Evolutionary conservation across 345 rosid genomes (phyloP).

Genomic region (Gossypium arboreum): DNA sequence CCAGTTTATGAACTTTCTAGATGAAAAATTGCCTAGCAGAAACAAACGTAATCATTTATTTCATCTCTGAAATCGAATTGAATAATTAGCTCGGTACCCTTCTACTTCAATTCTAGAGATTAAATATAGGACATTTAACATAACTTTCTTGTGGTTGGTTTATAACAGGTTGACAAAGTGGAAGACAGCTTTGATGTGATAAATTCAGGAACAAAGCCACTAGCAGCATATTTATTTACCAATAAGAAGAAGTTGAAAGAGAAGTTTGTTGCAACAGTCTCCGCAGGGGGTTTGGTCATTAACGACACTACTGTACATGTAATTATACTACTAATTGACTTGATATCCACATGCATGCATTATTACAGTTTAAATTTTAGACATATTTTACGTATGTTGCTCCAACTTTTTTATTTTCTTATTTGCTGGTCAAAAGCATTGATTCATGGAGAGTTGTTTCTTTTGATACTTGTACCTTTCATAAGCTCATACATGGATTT

Average conservation of each 20-base stretch:
- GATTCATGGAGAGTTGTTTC: background rate
- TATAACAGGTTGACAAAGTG: conserved; percentile 61
- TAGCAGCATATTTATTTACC: conserved; percentile 88
- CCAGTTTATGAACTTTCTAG: conserved; percentile 7
- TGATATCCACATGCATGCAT: conserved; percentile 3
- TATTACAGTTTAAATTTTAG: background rate
- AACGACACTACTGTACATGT: conserved; percentile 91
- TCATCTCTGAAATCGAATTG: background rate
- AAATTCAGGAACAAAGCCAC: conserved; percentile 76
- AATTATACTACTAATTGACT: conserved; percentile 20
- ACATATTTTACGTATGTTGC: background rate
- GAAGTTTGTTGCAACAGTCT: conserved; percentile 60
- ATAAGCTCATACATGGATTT: background rate
- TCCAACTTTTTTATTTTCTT: background rate
- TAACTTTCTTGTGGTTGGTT: conserved; percentile 12
- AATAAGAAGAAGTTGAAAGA: conserved; percentile 65
- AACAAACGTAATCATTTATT: background rate
- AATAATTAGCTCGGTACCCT: background rate
- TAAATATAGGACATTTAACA: background rate
- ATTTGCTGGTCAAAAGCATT: no score
- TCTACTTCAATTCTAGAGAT: background rate
- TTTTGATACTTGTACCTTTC: background rate
- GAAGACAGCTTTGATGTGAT: conserved; percentile 78
- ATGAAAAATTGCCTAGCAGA: background rate
- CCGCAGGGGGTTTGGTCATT: conserved; percentile 84